These are phyloP conservation scores for Nepenthes mirabilis DNA, from an alignment of 148 eudicot genomes.

Conservation along the genomic window DNA sequence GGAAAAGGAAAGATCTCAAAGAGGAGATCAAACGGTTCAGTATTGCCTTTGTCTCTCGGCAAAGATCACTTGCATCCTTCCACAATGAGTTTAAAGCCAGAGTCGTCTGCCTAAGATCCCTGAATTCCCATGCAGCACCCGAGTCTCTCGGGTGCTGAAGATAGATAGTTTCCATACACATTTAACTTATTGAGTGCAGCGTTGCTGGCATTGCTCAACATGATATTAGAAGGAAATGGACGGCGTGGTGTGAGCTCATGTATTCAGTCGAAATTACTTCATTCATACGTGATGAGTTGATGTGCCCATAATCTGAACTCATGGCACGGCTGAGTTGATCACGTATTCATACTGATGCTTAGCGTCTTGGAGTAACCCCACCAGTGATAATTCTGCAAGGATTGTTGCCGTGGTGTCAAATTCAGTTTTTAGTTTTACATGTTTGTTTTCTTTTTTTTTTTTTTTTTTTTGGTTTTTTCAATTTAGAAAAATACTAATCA, in stretches of 20 bases:
- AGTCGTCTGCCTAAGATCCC: slow-evolving; percentile 32
- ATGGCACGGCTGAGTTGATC: too few species aligned
- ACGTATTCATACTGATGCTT: too few species aligned
- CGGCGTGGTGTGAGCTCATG: neutral
- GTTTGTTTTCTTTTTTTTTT: too few species aligned
- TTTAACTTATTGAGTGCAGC: neutral
- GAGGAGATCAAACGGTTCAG: slow-evolving; percentile 58
- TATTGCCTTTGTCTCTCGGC: slow-evolving; percentile 39
- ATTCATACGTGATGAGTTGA: neutral
- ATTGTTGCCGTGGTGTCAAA: too few species aligned
- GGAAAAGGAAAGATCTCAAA: slow-evolving; percentile 56
- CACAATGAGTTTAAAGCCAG: slow-evolving; percentile 55
- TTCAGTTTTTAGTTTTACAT: too few species aligned
- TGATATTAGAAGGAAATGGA: neutral
- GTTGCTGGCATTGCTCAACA: neutral
- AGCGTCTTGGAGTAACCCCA: too few species aligned
- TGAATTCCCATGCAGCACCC: slow-evolving; percentile 32
- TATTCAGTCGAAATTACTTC: neutral
- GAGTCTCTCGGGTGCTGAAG: slow-evolving; percentile 32
- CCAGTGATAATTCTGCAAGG: too few species aligned
- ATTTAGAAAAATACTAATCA: too few species aligned
- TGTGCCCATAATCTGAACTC: too few species aligned
- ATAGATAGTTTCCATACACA: neutral
- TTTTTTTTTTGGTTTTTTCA: too few species aligned
- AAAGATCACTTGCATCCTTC: slow-evolving; percentile 50